Base-by-base conservation (phyloP, 345 rosid species). In the Chamaenerion angustifolium region DNA sequence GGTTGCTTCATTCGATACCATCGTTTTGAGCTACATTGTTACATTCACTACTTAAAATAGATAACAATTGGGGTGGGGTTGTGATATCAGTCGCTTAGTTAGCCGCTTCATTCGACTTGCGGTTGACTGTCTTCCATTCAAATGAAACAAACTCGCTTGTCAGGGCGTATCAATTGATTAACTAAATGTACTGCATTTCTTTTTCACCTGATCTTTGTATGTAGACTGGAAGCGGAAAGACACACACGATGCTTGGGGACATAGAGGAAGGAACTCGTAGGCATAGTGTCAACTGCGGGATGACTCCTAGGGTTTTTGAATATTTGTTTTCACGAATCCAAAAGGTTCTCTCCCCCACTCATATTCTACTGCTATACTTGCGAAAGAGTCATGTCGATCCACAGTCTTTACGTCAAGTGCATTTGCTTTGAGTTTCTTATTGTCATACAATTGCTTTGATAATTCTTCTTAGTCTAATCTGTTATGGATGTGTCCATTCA, bases 181-280 rank as follows among this genome's bases (percentile, higher is more conserved):
- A 23, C 27, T 23, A 8, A 3, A n/a, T 45, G 44, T 14, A 27
- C 12, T 23, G 11, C 16, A 53, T 42, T 14, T 41, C 9, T 16
- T 11, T 11, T 21, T n/a, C 8, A 15, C 47, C 49, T 61, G 31
- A 40, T 13, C 56, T 31, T 57, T 45, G 51, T 67, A 45, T 69
- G 53, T 59, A 93, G 99, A 93, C 99, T 40, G 99, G 96, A 58
- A 93, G 99, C 76, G 99, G 99, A 41, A 93, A 93, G 68, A 93
- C 99, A 45, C 94, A 93, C 68, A 93, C 99, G 3, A 93, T 93
- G 99, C 96, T 93, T 44, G 99, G 99, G 63, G 99, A 93, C 66
- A 85, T 93, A 16, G 99, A 93, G 68, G 90, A 77, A 58, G 96
- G 99, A 51, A 82, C 85, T 47, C 76, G 95, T 55, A 80, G 99